Evolutionary conservation across 2,329 filamentous ascomycete genomes (phyloP), one percentile per base, ranked within the genome.

Genomic region (Gliomastix tumulicola): DNA sequence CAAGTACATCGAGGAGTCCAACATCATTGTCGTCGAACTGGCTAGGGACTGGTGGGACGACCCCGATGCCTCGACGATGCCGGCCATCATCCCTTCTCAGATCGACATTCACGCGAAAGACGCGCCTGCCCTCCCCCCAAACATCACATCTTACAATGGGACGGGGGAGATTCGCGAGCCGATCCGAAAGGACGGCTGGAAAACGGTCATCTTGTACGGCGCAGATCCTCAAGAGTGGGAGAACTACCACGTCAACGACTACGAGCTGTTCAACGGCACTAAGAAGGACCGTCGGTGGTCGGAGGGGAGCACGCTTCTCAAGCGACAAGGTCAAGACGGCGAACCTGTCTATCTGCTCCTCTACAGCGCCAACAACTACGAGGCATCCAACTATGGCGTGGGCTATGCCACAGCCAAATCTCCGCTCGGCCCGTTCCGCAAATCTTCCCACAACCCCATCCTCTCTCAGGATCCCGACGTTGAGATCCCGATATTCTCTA

Each of bases 1-100:
- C 13, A 60, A 60, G 41, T 60, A 60, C 38, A 52, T 60, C 15
- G 56, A 60, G 34, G 56, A 60, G 34, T 60, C 56, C 27, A 60
- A 60, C 37, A 58, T 60, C 27, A 58, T 60, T 30, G 53, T 57
- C 2, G 51, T 59, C 15, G 56, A 60, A 40, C 38, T 60, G 46
- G 49, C 54, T 13, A 47, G 56, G 18, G 34, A 35, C 19, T 60
- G 56, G 56, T 60, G 56, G 56, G 55, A 60, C 17, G 56, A 60
- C 28, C 49, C 55, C 7, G 42, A 35, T 1, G 56, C 56, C 4
- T 44, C 44, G 0, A 60, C 53, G 1, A 60, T 60, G 56, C 56
- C 56, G 7, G 43, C 55, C 30, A 57, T 60, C 27, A 41, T 47
- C 7, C 42, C 46, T 5, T 49, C 55, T 4, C 46, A 60, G 30